Base-by-base conservation (phyloP, 306 rosid species). In the Potentilla sterilis region DNA sequence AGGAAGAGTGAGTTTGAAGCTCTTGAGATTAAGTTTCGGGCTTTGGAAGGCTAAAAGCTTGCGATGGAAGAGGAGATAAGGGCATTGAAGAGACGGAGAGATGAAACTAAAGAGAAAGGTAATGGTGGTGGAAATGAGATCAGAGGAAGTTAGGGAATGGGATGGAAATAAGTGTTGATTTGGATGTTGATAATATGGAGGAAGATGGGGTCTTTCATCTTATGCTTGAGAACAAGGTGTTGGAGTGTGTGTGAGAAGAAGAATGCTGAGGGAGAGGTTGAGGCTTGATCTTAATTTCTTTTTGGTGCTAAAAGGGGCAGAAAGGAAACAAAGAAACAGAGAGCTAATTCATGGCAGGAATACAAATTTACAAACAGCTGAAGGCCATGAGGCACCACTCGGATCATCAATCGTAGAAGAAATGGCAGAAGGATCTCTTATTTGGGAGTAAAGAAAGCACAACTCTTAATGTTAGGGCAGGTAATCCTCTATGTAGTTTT, bases 231-330 rank as follows among this genome's bases (percentile, higher is more conserved):
- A 87, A 80, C 68, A 51, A 51, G 14, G 87, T 80, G 67, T 79
- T 89, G 83, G 84, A 83, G 73, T 75, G 79, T 77, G n/a, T 28
- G 1, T 0, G 89, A 91, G 83, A 91, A 89, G 86, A 81, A 78
- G 49, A 81, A 38, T 64, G 84, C 92, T 72, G 88, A 87, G 72
- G 71, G 67, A 38, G 92, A 89, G 78, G 80, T 59, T 70, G 77
- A 76, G 81, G 51, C 75, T 47, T 91, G 1, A 28, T 28, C 28
- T 28, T 28, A 28, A 28, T 28, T 28, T 28, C 28, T 28, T 28
- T 28, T 28, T 28, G 28, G 28, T 28, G 28, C 28, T 28, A 28
- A 28, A 28, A 28, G 28, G 28, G 28, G 28, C 28, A 28, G 28
- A 28, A 28, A 42, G 2, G 10, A 8, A 42, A 42, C 44, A 41